Base-by-base conservation (phyloP, 306 rosid genomes). In the Senna tora region DNA sequence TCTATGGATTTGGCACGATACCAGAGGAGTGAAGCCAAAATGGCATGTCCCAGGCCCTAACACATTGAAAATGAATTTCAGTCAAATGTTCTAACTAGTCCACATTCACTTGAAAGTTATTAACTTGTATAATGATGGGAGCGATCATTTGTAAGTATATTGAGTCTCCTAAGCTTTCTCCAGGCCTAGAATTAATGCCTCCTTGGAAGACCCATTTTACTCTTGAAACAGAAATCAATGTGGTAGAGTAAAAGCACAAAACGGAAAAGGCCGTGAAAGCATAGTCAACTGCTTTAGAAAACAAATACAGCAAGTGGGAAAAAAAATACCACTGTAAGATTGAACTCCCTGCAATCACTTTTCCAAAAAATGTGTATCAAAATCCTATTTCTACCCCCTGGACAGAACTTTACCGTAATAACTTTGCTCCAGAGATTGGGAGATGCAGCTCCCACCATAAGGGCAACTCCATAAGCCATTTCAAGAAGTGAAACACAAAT, bases 401-500 rank as follows among this genome's bases (percentile, higher is more conserved):
- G 7, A 13, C 11, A 49, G 64, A 39, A 55, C 67, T 38, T 59
- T 91, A 94, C 99, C 87, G 96, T 91, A 38, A 80, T 46, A 74
- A 79, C 16, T 87, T 91, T 94, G 84, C 97, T 89, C 93, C 92
- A 88, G 33, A 80, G 73, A 79, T 69, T 82, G 72, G 92, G 76
- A 59, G 97, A 91, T 52, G 89, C 74, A 74, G 83, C 88, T 72
- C 99, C 97, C 70, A 89, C 84, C 13, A 87, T 41, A 81, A 94
- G 74, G 58, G 99, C 93, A 43, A 82, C 84, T 38, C 85, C 77
- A 69, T 94, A 94, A 67, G 97, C 97, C 73, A 89, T 75, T 88
- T 89, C 88, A 80, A 94, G 97, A 71, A 94, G 92, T 10, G 78
- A 69, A 67, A 94, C 92, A 70, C 99, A 94, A 75, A 74, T 86